Evolutionary conservation across 177 flowering plant species (phyloP), one percentile per base, ranked within the genome.

Genomic region (Vitis hybrid): DNA sequence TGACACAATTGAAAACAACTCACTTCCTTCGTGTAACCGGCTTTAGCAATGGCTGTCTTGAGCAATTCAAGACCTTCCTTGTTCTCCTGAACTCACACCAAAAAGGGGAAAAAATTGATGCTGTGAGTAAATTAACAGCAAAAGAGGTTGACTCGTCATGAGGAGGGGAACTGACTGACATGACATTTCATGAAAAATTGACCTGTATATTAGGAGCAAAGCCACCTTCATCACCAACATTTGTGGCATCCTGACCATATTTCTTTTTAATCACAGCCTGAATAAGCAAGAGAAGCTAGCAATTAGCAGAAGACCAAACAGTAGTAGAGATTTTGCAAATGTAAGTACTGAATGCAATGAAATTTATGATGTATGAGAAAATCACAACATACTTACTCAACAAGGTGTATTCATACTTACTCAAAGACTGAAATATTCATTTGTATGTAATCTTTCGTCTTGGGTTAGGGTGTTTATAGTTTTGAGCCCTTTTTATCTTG

Each of bases 151-250:
- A 7, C 21, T 24, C 27, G 2, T 24, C 35, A 21, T 7, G 11
- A 17, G 46, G 52, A 66, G 65, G 13, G 18, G 11, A 5, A 27
- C n/a, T 60, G 13, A 70, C 18, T 54, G 19, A 17, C 8, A 1
- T 62, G 56, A 15, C 11, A 62, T 30, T 27, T 27, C 32, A 68
- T 61, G 60, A 24, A 52, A 50, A 8, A 1, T 11, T 63, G 15
- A 91, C 96, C 93, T 88, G 98, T 74, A 92, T 92, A 64, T 93
- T 93, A 49, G 98, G 98, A 75, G 97, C 97, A 80, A 93, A 93
- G 56, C 97, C 98, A 79, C 97, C 97, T 84, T 93, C 97, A 83
- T 91, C 98, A 79, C 98, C 97, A 76, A 93, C 98, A 80, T 93
- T 93, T 52, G 96, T 91, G 35, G 98, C 95, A 83, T 93, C 97